Base-by-base conservation (phyloP, 2,329 filamentous ascomycete genomes). In the Cladophialophora chaetospira region DNA sequence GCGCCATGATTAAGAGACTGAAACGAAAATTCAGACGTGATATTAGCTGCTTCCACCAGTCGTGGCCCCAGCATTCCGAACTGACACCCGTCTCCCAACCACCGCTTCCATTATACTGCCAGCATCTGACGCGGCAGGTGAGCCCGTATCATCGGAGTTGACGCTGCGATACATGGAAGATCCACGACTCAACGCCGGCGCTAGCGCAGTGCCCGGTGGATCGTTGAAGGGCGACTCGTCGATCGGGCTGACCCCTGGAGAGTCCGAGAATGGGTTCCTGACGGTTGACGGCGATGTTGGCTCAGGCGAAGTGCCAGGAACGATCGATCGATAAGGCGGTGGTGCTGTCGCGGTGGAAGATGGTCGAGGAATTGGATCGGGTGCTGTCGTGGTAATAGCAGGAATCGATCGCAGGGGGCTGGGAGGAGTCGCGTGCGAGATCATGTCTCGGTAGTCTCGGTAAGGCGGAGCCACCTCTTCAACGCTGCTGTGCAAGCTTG, bases 391-490 rank as follows among this genome's bases (percentile, higher is more conserved):
- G 29, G 51, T 51, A n/a, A 53, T 28, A 13, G 33, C 43, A 33
- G 47, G 40, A n/a, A 44, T 29, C 26, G 57, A 15, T 9, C 57
- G 58, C 23, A 19, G 19, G 10, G 58, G 55, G 35, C 48, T 59
- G 4, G 55, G 51, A 10, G 53, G 55, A 9, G 55, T 53, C 28
- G 40, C 54, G 26, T 61, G 57, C 5, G 56, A 58, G 5, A 66
- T 53, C 17, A 61, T 61, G 40, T 66, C 64, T 50, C 64, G 59
- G 40, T 66, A 66, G 40, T 66, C 64, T 50, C 64, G 59, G 40
- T 66, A 66, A 5, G 64, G 64, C 17, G 64, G 64, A 36, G 64
- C 64, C 15, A 66, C 64, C 40, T 66, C 64, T 33, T 65, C 64
- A 15, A 66, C n/a, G n/a, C n/a, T 57, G 43, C 61, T 63, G 55